Evolutionary conservation across 352 stramenopile genomes (phyloP).

Genomic region (Globisporangium heterothallicum): DNA sequence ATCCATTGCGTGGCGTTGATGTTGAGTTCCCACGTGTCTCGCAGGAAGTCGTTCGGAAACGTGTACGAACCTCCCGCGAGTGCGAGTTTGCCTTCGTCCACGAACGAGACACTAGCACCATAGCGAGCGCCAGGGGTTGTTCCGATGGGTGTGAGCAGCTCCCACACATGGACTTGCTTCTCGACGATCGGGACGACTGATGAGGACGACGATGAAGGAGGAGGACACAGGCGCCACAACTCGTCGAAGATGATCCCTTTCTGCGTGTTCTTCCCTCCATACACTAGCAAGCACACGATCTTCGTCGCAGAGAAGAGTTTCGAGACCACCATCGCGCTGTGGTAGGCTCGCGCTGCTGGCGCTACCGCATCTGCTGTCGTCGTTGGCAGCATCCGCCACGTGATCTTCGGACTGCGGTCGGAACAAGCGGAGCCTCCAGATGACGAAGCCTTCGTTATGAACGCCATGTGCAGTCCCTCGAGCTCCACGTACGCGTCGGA

Average conservation of each 20-base stretch:
- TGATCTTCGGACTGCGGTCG: conserved; percentile 23
- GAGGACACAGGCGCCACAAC: conserved; percentile 63
- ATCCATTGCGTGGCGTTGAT: conserved; percentile 66
- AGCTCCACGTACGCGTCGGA: conserved; percentile 42
- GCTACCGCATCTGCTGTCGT: conserved; percentile 3
- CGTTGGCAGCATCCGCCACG: conserved; percentile 30
- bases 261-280: conserved; percentile 43
- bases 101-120: conserved; percentile 40
- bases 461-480: conserved; percentile 31
- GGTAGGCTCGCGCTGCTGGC: conserved; percentile 38
- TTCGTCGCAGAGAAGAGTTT: conserved; percentile 24
- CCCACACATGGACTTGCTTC: conserved; percentile 43
- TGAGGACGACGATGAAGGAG: neutral
- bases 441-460: conserved; percentile 31
- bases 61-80: conserved; percentile 59
- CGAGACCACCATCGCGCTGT: conserved; percentile 35
- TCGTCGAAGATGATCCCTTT: conserved; percentile 56
- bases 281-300: conserved; percentile 45
- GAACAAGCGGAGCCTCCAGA: conserved; percentile 13
- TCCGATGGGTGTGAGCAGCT: conserved; percentile 40
- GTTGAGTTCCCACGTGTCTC: conserved; percentile 68
- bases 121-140: conserved; percentile 53
- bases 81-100: conserved; percentile 56
- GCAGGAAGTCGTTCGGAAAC: conserved; percentile 75
- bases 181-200: conserved; percentile 30